A percentile compares a stretch with the other conserved stretches of the same genome.
phyloP scores from a whole-genome alignment of 2,329 filamentous ascomycete genomes.

The Corynespora cassiicola region DNA sequence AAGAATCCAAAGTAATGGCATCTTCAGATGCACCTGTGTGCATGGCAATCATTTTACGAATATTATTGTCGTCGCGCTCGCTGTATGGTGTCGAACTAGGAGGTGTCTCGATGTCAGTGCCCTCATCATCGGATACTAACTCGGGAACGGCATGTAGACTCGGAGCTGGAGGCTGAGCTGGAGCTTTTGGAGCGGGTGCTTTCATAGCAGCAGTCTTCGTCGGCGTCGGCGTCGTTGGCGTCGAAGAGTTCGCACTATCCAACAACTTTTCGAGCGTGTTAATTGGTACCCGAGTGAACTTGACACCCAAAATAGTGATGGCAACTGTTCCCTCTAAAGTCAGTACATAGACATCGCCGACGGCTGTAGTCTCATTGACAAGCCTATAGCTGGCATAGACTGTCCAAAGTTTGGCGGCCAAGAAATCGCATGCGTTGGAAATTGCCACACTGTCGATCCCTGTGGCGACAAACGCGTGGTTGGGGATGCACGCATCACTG shows the following conservation, averaged over 20 bases:
- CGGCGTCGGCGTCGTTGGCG: conserved; percentile 8
- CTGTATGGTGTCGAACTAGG: too few relatives aligned
- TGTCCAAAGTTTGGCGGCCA: too few relatives aligned
- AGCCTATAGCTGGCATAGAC: conserved; percentile 15
- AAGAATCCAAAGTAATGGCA: conserved; percentile 7
- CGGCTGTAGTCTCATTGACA: conserved; percentile 8
- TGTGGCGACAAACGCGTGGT: conserved; percentile 20
- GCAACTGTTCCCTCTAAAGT: conserved; percentile 6
- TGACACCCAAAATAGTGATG: conserved; percentile 14
- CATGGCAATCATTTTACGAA: conserved; percentile 15
- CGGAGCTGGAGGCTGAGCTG: too few relatives aligned
- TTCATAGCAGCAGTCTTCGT: too few relatives aligned
- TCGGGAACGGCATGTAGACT: too few relatives aligned
- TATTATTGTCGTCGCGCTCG: too few relatives aligned
- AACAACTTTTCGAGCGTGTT: conserved; percentile 14
- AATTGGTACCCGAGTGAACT: conserved; percentile 19
- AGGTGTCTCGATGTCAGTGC: too few relatives aligned
- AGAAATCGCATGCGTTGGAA: conserved; percentile 9
- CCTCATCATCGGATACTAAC: too few relatives aligned
- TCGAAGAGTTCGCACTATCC: conserved; percentile 6
- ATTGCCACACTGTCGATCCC: conserved; percentile 19
- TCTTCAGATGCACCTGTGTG: conserved; percentile 15
- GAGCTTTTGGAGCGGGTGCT: too few relatives aligned
- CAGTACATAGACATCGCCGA: conserved; percentile 19
- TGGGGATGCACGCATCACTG: conserved; percentile 12